Evolutionary conservation across 1,284 basidiomycete genomes (phyloP).

Genomic region (Agaricales sp.): DNA sequence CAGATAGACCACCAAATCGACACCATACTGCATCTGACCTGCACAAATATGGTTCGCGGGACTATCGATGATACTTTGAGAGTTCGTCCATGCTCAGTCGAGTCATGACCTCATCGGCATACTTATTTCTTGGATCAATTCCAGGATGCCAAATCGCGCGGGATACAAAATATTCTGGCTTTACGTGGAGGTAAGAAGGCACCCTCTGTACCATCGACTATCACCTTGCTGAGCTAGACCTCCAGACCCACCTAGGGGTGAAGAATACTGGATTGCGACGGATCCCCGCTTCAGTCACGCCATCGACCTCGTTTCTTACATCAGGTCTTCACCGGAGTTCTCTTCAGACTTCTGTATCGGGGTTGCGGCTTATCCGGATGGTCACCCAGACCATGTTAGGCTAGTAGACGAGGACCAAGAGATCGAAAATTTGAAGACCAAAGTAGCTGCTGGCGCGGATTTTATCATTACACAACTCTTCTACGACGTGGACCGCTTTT

Average conservation of each 20-base stretch:
- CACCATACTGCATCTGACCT: conserved; percentile 92
- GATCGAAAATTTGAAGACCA: conserved; percentile 72
- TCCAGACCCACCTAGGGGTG: conserved; percentile 83
- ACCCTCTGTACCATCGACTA: neutral
- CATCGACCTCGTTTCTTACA: conserved; percentile 86
- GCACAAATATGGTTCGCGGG: conserved; percentile 92
- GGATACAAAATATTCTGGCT: conserved; percentile 88
- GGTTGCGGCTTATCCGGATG: conserved; percentile 87
- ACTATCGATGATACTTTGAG: conserved; percentile 78
- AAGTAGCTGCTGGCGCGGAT: conserved; percentile 92
- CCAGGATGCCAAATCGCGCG: conserved; percentile 72
- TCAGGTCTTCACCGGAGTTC: conserved; percentile 73
- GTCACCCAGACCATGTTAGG: conserved; percentile 60
- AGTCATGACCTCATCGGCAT: neutral
- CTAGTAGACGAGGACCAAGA: conserved; percentile 58
- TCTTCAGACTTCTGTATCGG: conserved; percentile 86
- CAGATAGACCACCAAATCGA: conserved; percentile 67
- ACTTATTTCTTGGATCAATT: neutral
- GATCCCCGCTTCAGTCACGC: conserved; percentile 84
- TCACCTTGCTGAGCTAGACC: conserved; percentile 6
- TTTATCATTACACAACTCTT: conserved; percentile 98
- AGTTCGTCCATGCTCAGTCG: conserved; percentile 31
- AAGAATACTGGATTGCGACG: conserved; percentile 86
- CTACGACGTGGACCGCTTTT: conserved; percentile 85
- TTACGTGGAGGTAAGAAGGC: conserved; percentile 67